Evolutionary conservation across 805 yeast species (phyloP), one percentile per base, ranked within the genome.

Genomic region (Saturnispora halmiae): DNA sequence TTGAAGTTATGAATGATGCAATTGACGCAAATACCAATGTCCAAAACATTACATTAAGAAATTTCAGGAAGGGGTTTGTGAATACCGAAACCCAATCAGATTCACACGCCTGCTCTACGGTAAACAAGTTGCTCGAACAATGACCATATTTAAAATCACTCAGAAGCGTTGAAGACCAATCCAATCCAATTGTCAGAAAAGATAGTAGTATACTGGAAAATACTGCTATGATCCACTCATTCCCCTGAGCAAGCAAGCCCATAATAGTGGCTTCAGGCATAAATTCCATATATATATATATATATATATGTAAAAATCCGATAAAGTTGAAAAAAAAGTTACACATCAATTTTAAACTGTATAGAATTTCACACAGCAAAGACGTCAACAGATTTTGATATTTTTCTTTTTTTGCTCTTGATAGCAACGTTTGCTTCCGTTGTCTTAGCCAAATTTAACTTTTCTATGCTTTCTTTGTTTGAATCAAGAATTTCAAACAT

Each of bases 111-210:
- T 47, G 45, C 4, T 52, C 45, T n/a, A 57, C 52, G 1, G 47
- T 44, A 39, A 55, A 54, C 8, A 60, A 7, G 18, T 58, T 46
- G 6, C 49, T 53, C 8, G 60, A 47, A 48, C 84, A 77, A 6
- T 68, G 48, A 0, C 83, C 83, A 43, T 65, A 68, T 38, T 71
- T 69, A 34, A 73, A 43, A 47, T 75, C 81, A 42, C 72, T 67
- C 34, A 77, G 56, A 65, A 70, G 65, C 19, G 66, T 71, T 1
- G 77, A 63, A 0, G 63, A 46, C 46, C 73, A 65, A 47, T 77
- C 79, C 19, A 77, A 60, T 15, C 64, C 45, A 0, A 75, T 63
- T 0, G 81, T 67, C 3, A 67, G 46, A 21, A 69, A 59, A 0
- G 82, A 81, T 36, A 73, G 64, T 0, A 61, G 15, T 1, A 75